These are phyloP conservation scores for Amanita thiersii DNA, from an alignment of 768 basidiomycete genomes.

Conservation along the genomic window DNA sequence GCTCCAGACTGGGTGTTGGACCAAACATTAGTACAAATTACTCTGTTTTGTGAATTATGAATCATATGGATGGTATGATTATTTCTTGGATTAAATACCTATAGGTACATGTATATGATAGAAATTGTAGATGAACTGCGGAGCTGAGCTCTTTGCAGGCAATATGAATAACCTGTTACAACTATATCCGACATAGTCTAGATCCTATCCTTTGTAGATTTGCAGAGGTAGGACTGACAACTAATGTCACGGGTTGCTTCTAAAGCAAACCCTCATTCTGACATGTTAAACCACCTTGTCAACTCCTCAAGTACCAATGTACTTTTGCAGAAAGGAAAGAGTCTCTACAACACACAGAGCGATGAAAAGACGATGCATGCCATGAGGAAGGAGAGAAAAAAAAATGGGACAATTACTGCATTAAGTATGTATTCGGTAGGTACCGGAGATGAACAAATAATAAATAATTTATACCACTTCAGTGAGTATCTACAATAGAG, in stretches of 20 bases:
- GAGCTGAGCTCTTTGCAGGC: conserved; percentile 1
- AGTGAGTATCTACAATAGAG: neutral
- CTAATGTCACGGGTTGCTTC: conserved; percentile 12
- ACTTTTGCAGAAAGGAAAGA: conserved; percentile 21
- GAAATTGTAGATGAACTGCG: neutral
- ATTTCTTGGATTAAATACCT: conserved; percentile 11
- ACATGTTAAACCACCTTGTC: conserved; percentile 23
- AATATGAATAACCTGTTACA: neutral
- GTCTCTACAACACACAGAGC: conserved; percentile 12
- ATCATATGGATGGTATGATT: conserved; percentile 1
- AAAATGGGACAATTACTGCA: no score
- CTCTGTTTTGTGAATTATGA: neutral
- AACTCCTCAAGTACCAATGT: conserved; percentile 16
- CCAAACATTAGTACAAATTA: conserved; percentile 10
- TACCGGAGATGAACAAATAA: neutral
- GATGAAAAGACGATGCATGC: conserved; percentile 12
- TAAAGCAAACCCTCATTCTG: conserved; percentile 13
- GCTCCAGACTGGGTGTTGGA: conserved; percentile 11
- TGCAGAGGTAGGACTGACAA: conserved; percentile 17
- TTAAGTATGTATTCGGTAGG: neutral
- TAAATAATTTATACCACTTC: neutral
- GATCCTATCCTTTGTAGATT: conserved; percentile 13
- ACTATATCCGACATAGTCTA: conserved; percentile 19
- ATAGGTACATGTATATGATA: neutral
- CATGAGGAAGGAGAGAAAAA: no score